Conservation (phyloP, 2,329 filamentous ascomycete species). For the Xylaria sp. region DNA sequence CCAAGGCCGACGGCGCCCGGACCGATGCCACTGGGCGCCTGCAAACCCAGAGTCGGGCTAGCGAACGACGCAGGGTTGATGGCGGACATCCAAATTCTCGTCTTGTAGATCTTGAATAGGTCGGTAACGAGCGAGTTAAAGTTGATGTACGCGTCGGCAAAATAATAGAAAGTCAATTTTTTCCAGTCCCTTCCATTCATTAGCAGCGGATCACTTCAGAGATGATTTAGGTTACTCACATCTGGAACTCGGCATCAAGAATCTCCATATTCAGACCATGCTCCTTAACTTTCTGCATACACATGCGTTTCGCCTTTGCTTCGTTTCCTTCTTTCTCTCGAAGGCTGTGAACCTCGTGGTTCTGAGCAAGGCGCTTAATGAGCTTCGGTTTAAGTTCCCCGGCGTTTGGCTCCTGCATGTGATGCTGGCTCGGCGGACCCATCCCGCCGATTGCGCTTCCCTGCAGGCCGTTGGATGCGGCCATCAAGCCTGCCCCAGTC, state of each 20-base stretch:
- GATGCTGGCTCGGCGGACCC: slow-evolving; percentile 74
- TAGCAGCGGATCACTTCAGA: slow-evolving; percentile 20
- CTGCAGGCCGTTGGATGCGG: slow-evolving; percentile 64
- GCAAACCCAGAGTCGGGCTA: slow-evolving; percentile 72
- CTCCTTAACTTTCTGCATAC: slow-evolving; percentile 94
- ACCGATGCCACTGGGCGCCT: slow-evolving; percentile 68
- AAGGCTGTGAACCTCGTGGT: slow-evolving; percentile 84
- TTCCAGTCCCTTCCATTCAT: slow-evolving; percentile 81
- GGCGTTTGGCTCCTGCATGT: slow-evolving; percentile 69
- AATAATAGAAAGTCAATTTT: slow-evolving; percentile 99
- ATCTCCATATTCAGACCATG: slow-evolving; percentile 98
- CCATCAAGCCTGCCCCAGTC: slow-evolving; percentile 60
- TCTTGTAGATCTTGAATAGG: slow-evolving; percentile 99
- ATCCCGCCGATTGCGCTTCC: slow-evolving; percentile 76
- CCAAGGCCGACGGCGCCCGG: slow-evolving; percentile 66
- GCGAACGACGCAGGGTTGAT: slow-evolving; percentile 97
- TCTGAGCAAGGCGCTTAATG: slow-evolving; percentile 92
- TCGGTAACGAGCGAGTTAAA: slow-evolving; percentile 98
- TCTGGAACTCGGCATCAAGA: slow-evolving; percentile 96
- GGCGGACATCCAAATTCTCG: slow-evolving; percentile 98
- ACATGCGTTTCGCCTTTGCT: slow-evolving; percentile 94
- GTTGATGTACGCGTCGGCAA: slow-evolving; percentile 97
- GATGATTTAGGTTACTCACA: slow-evolving; percentile 60
- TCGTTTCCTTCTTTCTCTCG: slow-evolving; percentile 97
- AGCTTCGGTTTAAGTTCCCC: slow-evolving; percentile 91